Conservation (phyloP, 2,329 filamentous ascomycete genomes). For the Ophiosphaerella korrae region DNA sequence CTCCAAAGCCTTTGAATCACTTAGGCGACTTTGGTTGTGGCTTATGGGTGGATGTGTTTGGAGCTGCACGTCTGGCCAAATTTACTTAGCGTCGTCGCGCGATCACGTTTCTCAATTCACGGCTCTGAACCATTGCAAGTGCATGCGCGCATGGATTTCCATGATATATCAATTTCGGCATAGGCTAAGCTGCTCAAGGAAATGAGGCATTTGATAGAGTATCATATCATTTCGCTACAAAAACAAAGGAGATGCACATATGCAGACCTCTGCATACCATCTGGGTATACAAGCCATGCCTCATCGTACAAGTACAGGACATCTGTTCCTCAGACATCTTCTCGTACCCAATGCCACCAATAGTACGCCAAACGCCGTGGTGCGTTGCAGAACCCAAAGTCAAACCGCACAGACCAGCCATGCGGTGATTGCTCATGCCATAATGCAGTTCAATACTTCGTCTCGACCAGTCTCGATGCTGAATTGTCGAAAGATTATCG, state of each 20-base stretch:
- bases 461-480: background rate
- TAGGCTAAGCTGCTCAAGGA: background rate
- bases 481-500: constrained; percentile 10
- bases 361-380: constrained; percentile 17
- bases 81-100: constrained; percentile 30
- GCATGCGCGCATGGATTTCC: background rate
- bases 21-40: background rate
- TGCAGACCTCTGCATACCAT: background rate
- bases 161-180: background rate
- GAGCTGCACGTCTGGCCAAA: constrained; percentile 20
- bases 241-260: background rate
- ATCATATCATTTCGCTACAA: constrained; percentile 3
- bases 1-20: constrained; percentile 9
- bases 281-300: constrained; percentile 7
- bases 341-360: constrained; percentile 3
- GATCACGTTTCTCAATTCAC: constrained; percentile 24
- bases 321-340: constrained; percentile 11
- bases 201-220: background rate
- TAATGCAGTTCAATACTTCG: background rate
- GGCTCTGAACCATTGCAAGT: background rate
- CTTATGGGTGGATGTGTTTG: constrained; percentile 18
- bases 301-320: constrained; percentile 8
- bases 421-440: constrained; percentile 4
- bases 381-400: constrained; percentile 5
- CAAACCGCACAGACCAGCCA: constrained; percentile 11